phyloP scores from a whole-genome alignment of 225 moss, liverwort and hornwort genomes.

The Asterella californica region DNA sequence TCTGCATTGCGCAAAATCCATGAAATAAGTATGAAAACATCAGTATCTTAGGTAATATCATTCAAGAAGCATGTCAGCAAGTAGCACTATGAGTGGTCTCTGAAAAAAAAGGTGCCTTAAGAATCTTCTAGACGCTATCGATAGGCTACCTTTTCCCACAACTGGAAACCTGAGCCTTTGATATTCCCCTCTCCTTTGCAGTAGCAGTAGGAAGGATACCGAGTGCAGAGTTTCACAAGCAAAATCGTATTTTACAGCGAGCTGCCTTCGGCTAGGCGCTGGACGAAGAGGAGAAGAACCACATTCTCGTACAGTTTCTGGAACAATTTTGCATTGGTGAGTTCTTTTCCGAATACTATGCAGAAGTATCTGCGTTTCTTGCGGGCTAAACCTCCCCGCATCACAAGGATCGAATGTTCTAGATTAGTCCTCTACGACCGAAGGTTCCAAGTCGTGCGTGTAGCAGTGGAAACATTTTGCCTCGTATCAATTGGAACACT shows the following conservation, averaged over 20 bases:
- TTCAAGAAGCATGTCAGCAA: neutral
- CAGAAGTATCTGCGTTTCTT: neutral
- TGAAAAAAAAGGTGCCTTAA: neutral
- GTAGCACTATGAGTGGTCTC: neutral
- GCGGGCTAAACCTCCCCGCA: neutral
- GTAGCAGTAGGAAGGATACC: neutral
- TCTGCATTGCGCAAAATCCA: conserved; percentile 43
- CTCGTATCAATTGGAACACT: too few relatives aligned
- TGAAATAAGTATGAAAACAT: neutral
- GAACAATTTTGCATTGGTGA: too few relatives aligned
- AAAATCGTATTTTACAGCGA: neutral
- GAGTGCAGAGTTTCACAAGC: neutral
- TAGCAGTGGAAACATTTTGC: too few relatives aligned
- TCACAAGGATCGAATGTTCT: neutral
- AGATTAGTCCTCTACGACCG: too few relatives aligned
- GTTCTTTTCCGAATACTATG: neutral
- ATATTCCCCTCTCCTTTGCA: neutral
- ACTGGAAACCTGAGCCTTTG: neutral
- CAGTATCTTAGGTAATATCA: neutral
- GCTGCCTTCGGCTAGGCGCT: neutral
- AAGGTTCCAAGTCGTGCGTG: too few relatives aligned
- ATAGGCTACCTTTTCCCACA: neutral
- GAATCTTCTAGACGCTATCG: neutral
- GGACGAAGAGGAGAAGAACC: neutral
- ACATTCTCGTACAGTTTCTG: too few relatives aligned